phyloP scores from a whole-genome alignment of 768 basidiomycete species.

The Pleurotus tuoliensis region DNA sequence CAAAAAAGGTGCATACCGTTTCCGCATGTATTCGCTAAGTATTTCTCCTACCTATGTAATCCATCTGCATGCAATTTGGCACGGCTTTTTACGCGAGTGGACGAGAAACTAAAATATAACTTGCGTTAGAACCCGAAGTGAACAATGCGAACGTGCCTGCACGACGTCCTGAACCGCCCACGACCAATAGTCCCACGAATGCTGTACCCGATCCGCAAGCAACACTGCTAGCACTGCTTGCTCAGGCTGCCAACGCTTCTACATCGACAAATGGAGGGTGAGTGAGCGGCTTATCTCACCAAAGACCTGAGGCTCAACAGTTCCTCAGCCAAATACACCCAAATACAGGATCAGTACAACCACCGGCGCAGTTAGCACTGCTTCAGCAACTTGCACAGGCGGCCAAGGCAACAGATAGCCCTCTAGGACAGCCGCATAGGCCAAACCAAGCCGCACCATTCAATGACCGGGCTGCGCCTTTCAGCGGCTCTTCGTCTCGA shows the following conservation, averaged over 20 bases:
- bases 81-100: slow-evolving; percentile 43
- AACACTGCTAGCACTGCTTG: slow-evolving; percentile 64
- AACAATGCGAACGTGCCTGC: slow-evolving; percentile 28
- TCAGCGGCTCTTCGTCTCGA: slow-evolving; percentile 19
- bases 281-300: slow-evolving; percentile 17
- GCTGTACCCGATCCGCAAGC: slow-evolving; percentile 51
- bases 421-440: slow-evolving; percentile 22
- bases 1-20: slow-evolving; percentile 82
- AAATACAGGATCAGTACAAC: slow-evolving; percentile 42
- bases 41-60: slow-evolving; percentile 65
- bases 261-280: slow-evolving; percentile 32
- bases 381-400: slow-evolving; percentile 75
- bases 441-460: slow-evolving; percentile 29
- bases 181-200: slow-evolving; percentile 18
- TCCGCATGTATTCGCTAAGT: slow-evolving; percentile 75
- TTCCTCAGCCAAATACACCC: slow-evolving; percentile 54
- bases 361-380: slow-evolving; percentile 58
- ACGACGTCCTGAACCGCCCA: slow-evolving; percentile 20
- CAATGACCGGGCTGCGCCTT: slow-evolving; percentile 22
- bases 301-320: slow-evolving; percentile 7
- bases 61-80: slow-evolving; percentile 47
- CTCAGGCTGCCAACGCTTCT: slow-evolving; percentile 55
- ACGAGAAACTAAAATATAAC: slow-evolving; percentile 62
- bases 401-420: slow-evolving; percentile 37
- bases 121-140: slow-evolving; percentile 58